phyloP scores from a whole-genome alignment of 2,329 filamentous ascomycete genomes.

The Exophiala aquamarina region DNA sequence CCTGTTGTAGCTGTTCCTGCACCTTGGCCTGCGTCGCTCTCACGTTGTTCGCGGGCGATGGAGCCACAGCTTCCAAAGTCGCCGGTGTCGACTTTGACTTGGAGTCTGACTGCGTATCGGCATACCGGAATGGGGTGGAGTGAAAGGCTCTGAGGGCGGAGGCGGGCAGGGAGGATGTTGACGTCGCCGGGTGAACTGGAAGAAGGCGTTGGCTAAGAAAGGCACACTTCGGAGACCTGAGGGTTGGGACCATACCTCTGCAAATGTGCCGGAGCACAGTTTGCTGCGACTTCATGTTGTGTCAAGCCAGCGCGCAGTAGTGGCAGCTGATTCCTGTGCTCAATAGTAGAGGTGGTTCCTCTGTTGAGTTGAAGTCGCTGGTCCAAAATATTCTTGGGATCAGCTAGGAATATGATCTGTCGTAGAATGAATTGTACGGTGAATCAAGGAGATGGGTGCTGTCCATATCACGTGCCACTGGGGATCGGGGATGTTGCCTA shows the following conservation, averaged over 20 bases:
- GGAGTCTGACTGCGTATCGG: constrained; percentile 18
- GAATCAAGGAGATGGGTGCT: no score
- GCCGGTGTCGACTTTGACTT: not conserved
- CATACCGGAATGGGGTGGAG: constrained; percentile 21
- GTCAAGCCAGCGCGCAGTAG: not conserved
- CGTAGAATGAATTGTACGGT: no score
- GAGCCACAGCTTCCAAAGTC: not conserved
- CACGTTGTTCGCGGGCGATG: constrained; percentile 11
- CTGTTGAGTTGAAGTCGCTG: no score
- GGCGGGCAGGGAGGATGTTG: not conserved
- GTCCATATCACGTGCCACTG: no score
- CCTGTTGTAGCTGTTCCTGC: constrained; percentile 12
- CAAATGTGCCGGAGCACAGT: constrained; percentile 14
- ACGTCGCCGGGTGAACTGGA: no score
- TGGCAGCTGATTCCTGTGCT: no score
- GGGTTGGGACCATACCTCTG: constrained; percentile 8
- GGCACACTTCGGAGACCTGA: not conserved
- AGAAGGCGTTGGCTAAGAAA: no score
- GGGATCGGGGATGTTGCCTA: no score
- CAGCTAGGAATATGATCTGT: no score
- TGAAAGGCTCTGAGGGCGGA: constrained; percentile 22
- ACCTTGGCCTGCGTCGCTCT: constrained; percentile 10
- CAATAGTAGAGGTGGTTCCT: no score
- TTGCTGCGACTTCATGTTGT: constrained; percentile 17
- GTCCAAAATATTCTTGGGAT: no score